These are phyloP conservation scores for Tothia fuscella DNA, from an alignment of 2,329 filamentous ascomycete species.

Conservation along the genomic window DNA sequence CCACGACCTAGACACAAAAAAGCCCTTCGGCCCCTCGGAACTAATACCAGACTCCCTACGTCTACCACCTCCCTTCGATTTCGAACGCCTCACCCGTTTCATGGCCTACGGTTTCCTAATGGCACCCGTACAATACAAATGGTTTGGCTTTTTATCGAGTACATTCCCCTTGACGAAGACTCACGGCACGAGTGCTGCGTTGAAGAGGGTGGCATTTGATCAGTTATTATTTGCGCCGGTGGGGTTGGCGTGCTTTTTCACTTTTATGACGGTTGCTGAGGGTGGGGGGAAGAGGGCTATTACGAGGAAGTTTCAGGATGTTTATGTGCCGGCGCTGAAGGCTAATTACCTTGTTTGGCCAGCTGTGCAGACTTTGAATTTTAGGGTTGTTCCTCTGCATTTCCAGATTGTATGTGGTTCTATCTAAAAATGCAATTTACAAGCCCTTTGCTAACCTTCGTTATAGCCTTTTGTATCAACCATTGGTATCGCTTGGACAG, in stretches of 20 bases:
- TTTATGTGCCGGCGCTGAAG: conserved; percentile 88
- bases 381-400: conserved; percentile 85
- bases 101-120: conserved; percentile 97
- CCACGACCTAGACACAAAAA: conserved; percentile 73
- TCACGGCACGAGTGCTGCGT: conserved; percentile 56
- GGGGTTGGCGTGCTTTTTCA: conserved; percentile 81
- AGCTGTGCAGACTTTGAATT: conserved; percentile 91
- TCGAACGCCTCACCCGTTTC: conserved; percentile 85
- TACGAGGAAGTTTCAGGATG: conserved; percentile 74
- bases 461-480: conserved; percentile 85
- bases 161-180: conserved; percentile 77
- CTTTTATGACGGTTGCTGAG: conserved; percentile 90
- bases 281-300: conserved; percentile 76
- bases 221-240: conserved; percentile 88
- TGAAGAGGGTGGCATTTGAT: conserved; percentile 87
- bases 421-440: not conserved
- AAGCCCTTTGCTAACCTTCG: not conserved
- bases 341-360: conserved; percentile 96
- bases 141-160: conserved; percentile 77
- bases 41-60: conserved; percentile 50
- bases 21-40: conserved; percentile 52
- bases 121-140: conserved; percentile 89
- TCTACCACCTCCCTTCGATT: conserved; percentile 79
- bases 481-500: conserved; percentile 93
- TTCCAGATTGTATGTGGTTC: conserved; percentile 74